Evolutionary conservation across 768 basidiomycete species (phyloP).

Genomic region (Leccinum rimulosum): DNA sequence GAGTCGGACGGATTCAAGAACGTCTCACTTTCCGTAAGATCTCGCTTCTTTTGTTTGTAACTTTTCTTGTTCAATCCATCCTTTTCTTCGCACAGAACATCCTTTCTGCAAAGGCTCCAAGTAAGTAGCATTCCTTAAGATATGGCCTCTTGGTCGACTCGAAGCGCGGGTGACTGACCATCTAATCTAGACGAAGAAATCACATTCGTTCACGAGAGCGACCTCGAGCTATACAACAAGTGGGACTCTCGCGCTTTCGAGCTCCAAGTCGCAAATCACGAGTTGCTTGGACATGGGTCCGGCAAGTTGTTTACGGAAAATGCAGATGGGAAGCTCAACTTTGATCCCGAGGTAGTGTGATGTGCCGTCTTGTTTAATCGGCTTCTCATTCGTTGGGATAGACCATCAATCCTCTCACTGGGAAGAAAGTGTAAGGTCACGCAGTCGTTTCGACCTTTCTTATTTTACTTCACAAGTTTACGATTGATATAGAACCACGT

Average conservation of each 20-base stretch:
- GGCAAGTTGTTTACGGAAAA: constrained; percentile 82
- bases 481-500: constrained; percentile 52
- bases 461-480: not conserved
- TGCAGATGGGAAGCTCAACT: constrained; percentile 76
- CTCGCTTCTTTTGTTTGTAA: not conserved
- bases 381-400: constrained; percentile 26
- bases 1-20: constrained; percentile 87
- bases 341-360: constrained; percentile 62
- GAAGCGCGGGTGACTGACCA: not conserved
- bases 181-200: constrained; percentile 58
- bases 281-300: constrained; percentile 81
- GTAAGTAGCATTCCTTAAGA: constrained; percentile 38
- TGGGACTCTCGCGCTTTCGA: constrained; percentile 84
- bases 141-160: not conserved
- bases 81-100: constrained; percentile 55
- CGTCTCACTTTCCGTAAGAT: constrained; percentile 71
- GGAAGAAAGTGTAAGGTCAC: constrained; percentile 59
- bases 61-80: not conserved
- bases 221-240: constrained; percentile 66
- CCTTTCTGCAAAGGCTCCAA: constrained; percentile 82
- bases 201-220: constrained; percentile 81
- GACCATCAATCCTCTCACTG: constrained; percentile 82
- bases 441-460: not conserved
- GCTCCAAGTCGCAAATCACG: constrained; percentile 88
- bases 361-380: not conserved